Percentiles rank a stretch among this genome's conserved stretches.
These are phyloP conservation scores for Coelastrella sp. DNA, from an alignment of 139 green algal species.

Conservation along the genomic window DNA sequence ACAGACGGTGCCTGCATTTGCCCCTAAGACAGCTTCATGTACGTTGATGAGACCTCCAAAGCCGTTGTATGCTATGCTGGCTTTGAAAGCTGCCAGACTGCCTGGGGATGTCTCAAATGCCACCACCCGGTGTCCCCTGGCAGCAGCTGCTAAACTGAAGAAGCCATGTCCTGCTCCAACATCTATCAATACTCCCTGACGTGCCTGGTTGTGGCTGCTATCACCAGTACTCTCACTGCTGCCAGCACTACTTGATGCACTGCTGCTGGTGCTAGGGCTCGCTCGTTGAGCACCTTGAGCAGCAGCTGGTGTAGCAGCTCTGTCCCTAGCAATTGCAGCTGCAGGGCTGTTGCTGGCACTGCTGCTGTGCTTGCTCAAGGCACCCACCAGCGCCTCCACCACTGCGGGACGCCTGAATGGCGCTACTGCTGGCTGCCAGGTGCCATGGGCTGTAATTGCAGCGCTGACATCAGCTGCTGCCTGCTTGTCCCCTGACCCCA, in stretches of 20 bases:
- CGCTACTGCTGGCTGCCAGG: slow-evolving; percentile 74
- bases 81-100: slow-evolving; percentile 67
- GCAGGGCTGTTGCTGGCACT: background rate
- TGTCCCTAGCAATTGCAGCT: background rate
- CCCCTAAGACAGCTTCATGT: slow-evolving; percentile 51
- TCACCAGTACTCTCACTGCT: slow-evolving; percentile 73
- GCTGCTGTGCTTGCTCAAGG: slow-evolving; percentile 54
- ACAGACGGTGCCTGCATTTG: slow-evolving; percentile 50
- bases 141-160: slow-evolving; percentile 83
- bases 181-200: slow-evolving; percentile 71
- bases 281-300: background rate
- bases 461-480: slow-evolving; percentile 72
- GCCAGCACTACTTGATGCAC: background rate
- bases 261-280: background rate
- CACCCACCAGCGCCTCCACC: slow-evolving; percentile 82
- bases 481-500: slow-evolving; percentile 66
- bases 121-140: slow-evolving; percentile 72
- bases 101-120: slow-evolving; percentile 77
- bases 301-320: background rate
- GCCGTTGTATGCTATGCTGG: slow-evolving; percentile 75
- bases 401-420: slow-evolving; percentile 65
- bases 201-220: background rate
- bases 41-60: slow-evolving; percentile 72
- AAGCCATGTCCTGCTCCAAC: slow-evolving; percentile 83
- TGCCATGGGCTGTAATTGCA: slow-evolving; percentile 72